Conservation (phyloP, 2,329 filamentous ascomycete species). For the Pseudovirgaria hyperparasitica region DNA sequence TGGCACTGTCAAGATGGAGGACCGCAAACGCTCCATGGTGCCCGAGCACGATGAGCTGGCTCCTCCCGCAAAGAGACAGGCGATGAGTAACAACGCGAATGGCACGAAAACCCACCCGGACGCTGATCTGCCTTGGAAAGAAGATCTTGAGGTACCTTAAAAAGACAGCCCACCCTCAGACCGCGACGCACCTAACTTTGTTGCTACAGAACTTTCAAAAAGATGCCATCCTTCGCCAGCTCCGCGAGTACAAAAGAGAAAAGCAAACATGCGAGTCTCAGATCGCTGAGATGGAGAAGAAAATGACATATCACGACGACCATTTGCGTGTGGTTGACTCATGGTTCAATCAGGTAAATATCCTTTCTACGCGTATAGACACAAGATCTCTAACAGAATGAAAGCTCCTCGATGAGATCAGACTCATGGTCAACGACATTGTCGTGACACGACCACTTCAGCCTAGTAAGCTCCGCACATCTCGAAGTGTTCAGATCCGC, state of each 20-base stretch:
- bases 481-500: not conserved
- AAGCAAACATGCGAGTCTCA: conserved; percentile 69
- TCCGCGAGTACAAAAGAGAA: conserved; percentile 95
- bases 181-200: conserved; percentile 17
- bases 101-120: conserved; percentile 55
- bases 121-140: conserved; percentile 56
- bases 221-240: conserved; percentile 91
- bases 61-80: conserved; percentile 84
- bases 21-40: conserved; percentile 89
- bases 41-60: conserved; percentile 69
- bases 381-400: too few species aligned
- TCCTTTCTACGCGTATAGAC: conserved; percentile 5
- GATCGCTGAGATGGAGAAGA: conserved; percentile 67
- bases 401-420: conserved; percentile 36
- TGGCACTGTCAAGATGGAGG: conserved; percentile 92
- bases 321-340: conserved; percentile 81
- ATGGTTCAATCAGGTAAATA: conserved; percentile 83
- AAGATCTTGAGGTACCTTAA: conserved; percentile 50
- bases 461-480: conserved; percentile 9
- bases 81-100: conserved; percentile 52
- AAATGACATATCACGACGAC: conserved; percentile 74
- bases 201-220: conserved; percentile 68
- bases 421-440: conserved; percentile 26
- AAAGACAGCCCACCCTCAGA: conserved; percentile 12
- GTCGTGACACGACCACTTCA: conserved; percentile 10